Percentiles rank a stretch among this genome's conserved stretches.
These are phyloP conservation scores for Lipomyces yamadae DNA, from an alignment of 805 yeast species.

Conservation along the genomic window DNA sequence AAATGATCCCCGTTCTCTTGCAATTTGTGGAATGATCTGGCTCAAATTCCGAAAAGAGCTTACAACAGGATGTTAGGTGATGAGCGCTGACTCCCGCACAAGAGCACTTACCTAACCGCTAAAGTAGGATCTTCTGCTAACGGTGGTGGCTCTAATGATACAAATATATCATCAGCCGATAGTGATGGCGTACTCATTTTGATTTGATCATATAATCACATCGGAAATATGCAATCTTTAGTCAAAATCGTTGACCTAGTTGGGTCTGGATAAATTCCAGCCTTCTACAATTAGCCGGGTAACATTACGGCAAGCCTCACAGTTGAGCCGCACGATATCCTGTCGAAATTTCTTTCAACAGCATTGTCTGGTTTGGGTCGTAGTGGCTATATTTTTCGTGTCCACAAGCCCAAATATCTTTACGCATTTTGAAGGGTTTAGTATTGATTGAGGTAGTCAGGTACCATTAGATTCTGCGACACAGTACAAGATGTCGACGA, in stretches of 20 bases:
- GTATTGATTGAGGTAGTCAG: neutral
- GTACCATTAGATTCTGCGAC: neutral
- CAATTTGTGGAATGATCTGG: slow-evolving; percentile 60
- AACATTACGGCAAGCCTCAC: neutral
- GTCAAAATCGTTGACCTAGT: too few relatives aligned
- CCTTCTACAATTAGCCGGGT: neutral
- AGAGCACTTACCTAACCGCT: neutral
- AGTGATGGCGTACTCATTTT: neutral
- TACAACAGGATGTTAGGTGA: neutral
- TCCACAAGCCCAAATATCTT: neutral
- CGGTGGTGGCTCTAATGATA: slow-evolving; percentile 22
- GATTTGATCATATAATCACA: neutral
- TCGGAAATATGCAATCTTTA: neutral
- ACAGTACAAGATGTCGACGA: slow-evolving; percentile 59
- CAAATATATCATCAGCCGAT: slow-evolving; percentile 6
- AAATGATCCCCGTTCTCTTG: slow-evolving; percentile 65
- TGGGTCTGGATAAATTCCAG: too few relatives aligned
- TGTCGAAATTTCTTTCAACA: neutral
- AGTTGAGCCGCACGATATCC: neutral
- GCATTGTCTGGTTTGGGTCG: too few relatives aligned
- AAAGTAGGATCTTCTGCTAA: slow-evolving; percentile 12
- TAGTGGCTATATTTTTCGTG: neutral
- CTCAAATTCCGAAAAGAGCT: slow-evolving; percentile 36
- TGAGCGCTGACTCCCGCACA: neutral
- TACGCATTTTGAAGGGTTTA: neutral